Percentiles rank a stretch among this genome's conserved stretches.
Evolutionary conservation across 2,329 filamentous ascomycete genomes (phyloP).

Genomic region (Apiospora malaysiana): DNA sequence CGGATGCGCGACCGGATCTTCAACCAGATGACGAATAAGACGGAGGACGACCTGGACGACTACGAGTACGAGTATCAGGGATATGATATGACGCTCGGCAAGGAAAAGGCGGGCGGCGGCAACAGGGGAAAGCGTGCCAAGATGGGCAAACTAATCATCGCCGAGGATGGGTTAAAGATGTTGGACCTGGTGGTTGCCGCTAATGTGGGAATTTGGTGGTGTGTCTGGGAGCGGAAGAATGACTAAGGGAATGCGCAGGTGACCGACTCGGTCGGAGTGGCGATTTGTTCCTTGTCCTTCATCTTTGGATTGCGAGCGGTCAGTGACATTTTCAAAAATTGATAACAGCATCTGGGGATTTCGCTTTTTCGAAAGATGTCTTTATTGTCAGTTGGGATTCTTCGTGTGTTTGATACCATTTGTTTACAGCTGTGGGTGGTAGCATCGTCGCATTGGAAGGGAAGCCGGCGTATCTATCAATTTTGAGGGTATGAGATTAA

Average conservation of each 20-base stretch:
- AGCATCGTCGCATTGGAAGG: not conserved
- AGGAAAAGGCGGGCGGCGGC: constrained; percentile 85
- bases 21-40: constrained; percentile 35
- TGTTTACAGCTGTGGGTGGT: not conserved
- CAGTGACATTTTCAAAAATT: not conserved
- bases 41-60: constrained; percentile 47
- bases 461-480: not conserved
- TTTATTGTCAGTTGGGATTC: not conserved
- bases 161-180: constrained; percentile 94
- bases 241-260: not conserved
- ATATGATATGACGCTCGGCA: constrained; percentile 77
- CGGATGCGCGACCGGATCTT: constrained; percentile 36
- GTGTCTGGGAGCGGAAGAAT: constrained; percentile 70
- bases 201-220: constrained; percentile 94
- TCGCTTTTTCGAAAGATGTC: not conserved
- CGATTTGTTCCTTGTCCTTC: not conserved
- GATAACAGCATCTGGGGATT: not conserved
- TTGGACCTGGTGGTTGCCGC: constrained; percentile 89
- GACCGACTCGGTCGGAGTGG: not conserved
- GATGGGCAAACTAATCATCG: constrained; percentile 88
- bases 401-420: constrained; percentile 17
- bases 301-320: not conserved
- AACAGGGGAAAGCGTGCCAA: constrained; percentile 87
- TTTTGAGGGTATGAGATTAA: not conserved
- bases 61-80: constrained; percentile 41